Evolutionary conservation across 257 asterid genomes (phyloP), one percentile per base, ranked within the genome.

Genomic region (Parsonsia alboflavescens): DNA sequence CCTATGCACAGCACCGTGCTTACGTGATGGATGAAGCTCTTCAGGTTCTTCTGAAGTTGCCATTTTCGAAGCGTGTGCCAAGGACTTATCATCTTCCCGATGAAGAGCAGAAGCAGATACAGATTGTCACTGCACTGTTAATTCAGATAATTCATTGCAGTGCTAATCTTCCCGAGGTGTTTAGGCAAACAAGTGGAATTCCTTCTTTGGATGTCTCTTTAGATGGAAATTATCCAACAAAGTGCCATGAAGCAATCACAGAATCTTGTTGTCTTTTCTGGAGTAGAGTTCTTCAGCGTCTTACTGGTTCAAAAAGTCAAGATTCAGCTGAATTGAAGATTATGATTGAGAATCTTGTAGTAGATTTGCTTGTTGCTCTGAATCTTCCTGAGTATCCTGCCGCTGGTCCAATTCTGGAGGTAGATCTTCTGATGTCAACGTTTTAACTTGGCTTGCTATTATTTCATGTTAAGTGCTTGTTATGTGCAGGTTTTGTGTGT

Each of bases 341-440:
- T 75, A 83, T 95, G 77, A 90, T 95, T 87, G 99, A 95, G 83
- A 95, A 95, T 84, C 90, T 95, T 86, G 97, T 95, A 68, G 82
- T 84, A 84, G 99, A 95, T 88, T 85, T 95, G 85, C 94, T 95
- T 74, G 85, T 87, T 73, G 89, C 99, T 64, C 79, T 95, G 82
- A 90, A 95, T 85, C 83, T 95, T 80, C 99, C 98, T 2, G 99
- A 95, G 80, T 95, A 88, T 86, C 99, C 99, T 80, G 97, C 96
- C 65, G 87, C 99, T 61, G 98, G 94, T 78, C 85, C 96, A 74
- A 85, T 95, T 80, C 78, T 95, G 75, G 98, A 95, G 98, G 99
- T 94, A 88, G 71, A 50, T 71, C 68, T 70, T 63, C 73, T 64
- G 64, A 71, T 48, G 24, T 79, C 73, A 68, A 49, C 77, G 62